Evolutionary conservation across 805 yeast species (phyloP).

Genomic region (Saccharomycopsis synnaedendra): DNA sequence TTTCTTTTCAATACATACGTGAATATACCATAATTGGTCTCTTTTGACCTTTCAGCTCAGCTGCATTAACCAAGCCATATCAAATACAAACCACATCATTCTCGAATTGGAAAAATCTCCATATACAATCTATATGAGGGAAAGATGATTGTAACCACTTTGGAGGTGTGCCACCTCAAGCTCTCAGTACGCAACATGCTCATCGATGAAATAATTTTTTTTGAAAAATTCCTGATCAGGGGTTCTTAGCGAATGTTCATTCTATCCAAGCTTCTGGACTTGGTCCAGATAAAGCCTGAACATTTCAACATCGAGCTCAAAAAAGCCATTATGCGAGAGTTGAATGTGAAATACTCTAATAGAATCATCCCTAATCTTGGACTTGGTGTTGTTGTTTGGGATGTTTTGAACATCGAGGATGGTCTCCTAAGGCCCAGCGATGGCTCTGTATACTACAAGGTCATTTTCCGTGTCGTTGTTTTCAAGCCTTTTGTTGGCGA

Average conservation of each 20-base stretch:
- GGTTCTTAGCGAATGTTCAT: conserved; percentile 53
- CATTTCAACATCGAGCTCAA: conserved; percentile 63
- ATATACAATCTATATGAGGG: too few relatives aligned
- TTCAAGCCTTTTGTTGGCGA: conserved; percentile 96
- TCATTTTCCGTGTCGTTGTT: conserved; percentile 61
- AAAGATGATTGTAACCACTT: too few relatives aligned
- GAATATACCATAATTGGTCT: too few relatives aligned
- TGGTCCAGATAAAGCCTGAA: conserved; percentile 82
- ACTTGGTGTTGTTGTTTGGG: conserved; percentile 76
- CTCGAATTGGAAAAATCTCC: too few relatives aligned
- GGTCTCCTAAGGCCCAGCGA: conserved; percentile 91
- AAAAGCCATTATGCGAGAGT: conserved; percentile 65
- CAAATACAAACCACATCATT: too few relatives aligned
- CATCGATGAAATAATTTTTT: too few relatives aligned
- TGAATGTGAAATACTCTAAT: conserved; percentile 78
- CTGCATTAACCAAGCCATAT: too few relatives aligned
- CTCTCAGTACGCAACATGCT: too few relatives aligned
- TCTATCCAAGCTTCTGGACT: conserved; percentile 67
- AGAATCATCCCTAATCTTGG: conserved; percentile 79
- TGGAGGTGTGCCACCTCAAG: too few relatives aligned
- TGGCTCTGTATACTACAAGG: conserved; percentile 75
- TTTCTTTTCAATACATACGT: too few relatives aligned
- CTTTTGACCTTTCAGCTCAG: too few relatives aligned
- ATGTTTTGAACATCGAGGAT: conserved; percentile 68
- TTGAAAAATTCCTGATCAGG: too few relatives aligned